Conservation (phyloP, 176 grass and related monocot species). For the Oryza meridionalis region DNA sequence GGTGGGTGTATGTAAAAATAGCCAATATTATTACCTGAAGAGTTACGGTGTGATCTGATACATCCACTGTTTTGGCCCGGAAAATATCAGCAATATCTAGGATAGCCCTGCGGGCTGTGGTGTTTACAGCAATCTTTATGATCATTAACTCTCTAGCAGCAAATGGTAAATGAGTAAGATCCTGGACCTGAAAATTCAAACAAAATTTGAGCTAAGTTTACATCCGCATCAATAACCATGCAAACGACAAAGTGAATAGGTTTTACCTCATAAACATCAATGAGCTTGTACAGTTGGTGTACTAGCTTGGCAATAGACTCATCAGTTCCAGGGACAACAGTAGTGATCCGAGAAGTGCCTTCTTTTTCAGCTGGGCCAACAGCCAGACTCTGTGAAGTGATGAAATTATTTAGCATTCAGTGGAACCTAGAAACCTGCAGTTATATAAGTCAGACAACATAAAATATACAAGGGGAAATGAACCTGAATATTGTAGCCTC, state of each 20-base stretch:
- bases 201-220: not conserved
- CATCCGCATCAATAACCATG: constrained; percentile 27
- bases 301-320: constrained; percentile 85
- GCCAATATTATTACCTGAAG: constrained; percentile 60
- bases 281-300: constrained; percentile 84
- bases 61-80: constrained; percentile 78
- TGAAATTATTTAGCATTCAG: constrained; percentile 26
- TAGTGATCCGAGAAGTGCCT: constrained; percentile 89
- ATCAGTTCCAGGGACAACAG: constrained; percentile 89
- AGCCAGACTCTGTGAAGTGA: constrained; percentile 80
- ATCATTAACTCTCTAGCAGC: constrained; percentile 92
- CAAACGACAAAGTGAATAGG: not conserved
- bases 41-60: constrained; percentile 96
- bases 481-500: constrained; percentile 99
- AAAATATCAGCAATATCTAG: constrained; percentile 95
- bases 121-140: constrained; percentile 91
- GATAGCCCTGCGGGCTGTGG: constrained; percentile 83
- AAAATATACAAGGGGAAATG: constrained; percentile 7
- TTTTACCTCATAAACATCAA: constrained; percentile 78
- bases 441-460: not conserved
- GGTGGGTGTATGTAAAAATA: not conserved
- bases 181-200: constrained; percentile 62
- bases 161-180: constrained; percentile 87
- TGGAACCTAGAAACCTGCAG: constrained; percentile 19
- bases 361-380: constrained; percentile 79